Percentiles rank a stretch among this genome's conserved stretches.
Evolutionary conservation across 169 alveolate genomes (phyloP).

Genomic region (Plasmodium coatneyi): DNA sequence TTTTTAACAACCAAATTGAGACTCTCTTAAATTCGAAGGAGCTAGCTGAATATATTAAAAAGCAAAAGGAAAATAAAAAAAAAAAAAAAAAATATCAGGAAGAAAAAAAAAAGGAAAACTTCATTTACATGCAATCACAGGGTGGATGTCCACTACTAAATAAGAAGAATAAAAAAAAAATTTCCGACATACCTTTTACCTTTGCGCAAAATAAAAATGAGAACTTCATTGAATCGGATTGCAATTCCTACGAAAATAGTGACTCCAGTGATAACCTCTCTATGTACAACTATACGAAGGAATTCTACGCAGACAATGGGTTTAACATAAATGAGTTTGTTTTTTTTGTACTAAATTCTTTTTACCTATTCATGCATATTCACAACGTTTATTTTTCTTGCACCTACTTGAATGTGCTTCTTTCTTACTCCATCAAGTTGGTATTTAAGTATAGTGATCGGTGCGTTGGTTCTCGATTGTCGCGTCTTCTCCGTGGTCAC

Average conservation of each 20-base stretch:
- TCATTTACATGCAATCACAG: slow-evolving; percentile 15
- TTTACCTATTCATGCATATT: slow-evolving; percentile 41
- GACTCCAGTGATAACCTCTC: slow-evolving; percentile 57
- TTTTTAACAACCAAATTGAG: slow-evolving; percentile 55
- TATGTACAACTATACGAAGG: slow-evolving; percentile 6
- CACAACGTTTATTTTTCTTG: slow-evolving; percentile 58
- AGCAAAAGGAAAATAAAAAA: slow-evolving; percentile 32
- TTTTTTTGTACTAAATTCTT: slow-evolving; percentile 17
- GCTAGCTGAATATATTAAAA: slow-evolving; percentile 40
- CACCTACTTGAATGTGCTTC: slow-evolving; percentile 32
- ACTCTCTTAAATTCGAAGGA: slow-evolving; percentile 36
- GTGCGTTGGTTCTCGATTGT: neutral
- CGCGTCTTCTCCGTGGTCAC: neutral
- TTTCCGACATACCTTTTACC: neutral
- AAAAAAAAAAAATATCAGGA: slow-evolving; percentile 4
- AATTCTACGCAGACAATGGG: slow-evolving; percentile 21
- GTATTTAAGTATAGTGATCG: slow-evolving; percentile 23
- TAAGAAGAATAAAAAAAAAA: slow-evolving; percentile 1
- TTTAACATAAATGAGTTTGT: slow-evolving; percentile 22
- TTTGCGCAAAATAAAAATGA: slow-evolving; percentile 20
- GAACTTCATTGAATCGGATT: slow-evolving; percentile 30
- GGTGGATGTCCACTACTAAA: slow-evolving; percentile 6
- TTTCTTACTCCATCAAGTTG: slow-evolving; percentile 31
- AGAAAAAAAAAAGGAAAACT: slow-evolving; percentile 38
- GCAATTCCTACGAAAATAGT: slow-evolving; percentile 45